Evolutionary conservation across 441 rosid genomes (phyloP).

Genomic region (Brassica balearica): DNA sequence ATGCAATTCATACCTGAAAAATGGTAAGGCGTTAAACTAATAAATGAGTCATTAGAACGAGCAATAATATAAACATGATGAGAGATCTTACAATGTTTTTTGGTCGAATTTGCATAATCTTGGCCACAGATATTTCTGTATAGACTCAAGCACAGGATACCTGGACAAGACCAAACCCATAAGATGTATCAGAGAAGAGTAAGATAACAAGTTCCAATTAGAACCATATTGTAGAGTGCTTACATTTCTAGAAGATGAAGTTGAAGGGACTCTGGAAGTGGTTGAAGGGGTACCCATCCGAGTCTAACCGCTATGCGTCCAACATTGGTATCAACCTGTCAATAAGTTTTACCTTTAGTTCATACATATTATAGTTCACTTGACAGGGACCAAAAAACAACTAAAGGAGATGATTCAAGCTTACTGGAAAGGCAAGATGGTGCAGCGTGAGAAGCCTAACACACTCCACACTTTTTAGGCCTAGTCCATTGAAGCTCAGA

Average conservation of each 20-base stretch:
- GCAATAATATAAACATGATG: not conserved
- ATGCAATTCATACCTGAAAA: conserved; percentile 75
- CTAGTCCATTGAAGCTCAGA: conserved; percentile 68
- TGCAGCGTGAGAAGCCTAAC: conserved; percentile 79
- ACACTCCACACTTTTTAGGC: conserved; percentile 77
- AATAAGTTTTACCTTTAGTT: conserved; percentile 13
- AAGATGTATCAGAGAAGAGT: conserved; percentile 14
- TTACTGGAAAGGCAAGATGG: conserved; percentile 82
- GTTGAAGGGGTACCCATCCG: conserved; percentile 84
- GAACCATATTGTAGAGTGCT: conserved; percentile 27
- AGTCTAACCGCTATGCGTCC: conserved; percentile 79
- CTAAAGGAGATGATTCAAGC: conserved; percentile 16
- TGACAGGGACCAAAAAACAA: no score
- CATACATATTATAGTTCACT: not conserved
- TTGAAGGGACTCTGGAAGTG: conserved; percentile 78
- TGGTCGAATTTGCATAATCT: conserved; percentile 76
- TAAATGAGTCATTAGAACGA: no score
- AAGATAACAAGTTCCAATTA: not conserved
- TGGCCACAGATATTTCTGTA: conserved; percentile 76
- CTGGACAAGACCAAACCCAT: conserved; percentile 43
- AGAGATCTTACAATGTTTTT: conserved; percentile 58
- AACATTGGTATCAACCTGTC: conserved; percentile 79
- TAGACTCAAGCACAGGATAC: conserved; percentile 72
- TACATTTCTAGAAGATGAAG: conserved; percentile 76
- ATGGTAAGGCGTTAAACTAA: no score